These are phyloP conservation scores for Rhizomucor miehei DNA, from an alignment of 371 early-diverging fungal species.

Conservation along the genomic window DNA sequence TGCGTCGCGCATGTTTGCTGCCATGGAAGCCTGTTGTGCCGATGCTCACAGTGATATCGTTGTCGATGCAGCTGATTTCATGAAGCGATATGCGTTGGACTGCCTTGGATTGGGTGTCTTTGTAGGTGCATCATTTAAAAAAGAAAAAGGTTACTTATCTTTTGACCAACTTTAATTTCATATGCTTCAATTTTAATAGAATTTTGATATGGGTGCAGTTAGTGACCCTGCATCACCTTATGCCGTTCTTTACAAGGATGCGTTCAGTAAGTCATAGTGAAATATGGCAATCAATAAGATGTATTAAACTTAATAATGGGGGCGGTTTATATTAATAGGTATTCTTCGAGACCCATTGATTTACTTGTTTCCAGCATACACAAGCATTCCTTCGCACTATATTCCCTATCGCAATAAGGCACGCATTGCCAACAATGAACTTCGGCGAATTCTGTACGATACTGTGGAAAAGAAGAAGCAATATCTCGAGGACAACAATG, in stretches of 20 bases:
- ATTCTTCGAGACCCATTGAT: conserved; percentile 7
- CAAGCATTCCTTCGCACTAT: conserved; percentile 18
- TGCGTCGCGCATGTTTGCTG: conserved; percentile 14
- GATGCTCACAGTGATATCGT: not conserved
- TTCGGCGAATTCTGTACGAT: conserved; percentile 11
- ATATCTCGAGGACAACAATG: conserved; percentile 2
- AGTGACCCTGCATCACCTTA: conserved; percentile 11
- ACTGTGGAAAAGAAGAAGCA: conserved; percentile 15
- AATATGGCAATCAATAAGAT: not conserved
- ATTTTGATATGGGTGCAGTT: conserved; percentile 17
- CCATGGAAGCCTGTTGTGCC: conserved; percentile 9
- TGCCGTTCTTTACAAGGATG: conserved; percentile 20
- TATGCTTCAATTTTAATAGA: not conserved
- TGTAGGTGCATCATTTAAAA: conserved; percentile 6
- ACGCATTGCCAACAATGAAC: conserved; percentile 6
- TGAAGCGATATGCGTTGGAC: conserved; percentile 15
- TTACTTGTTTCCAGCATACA: conserved; percentile 21
- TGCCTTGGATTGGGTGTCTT: conserved; percentile 15
- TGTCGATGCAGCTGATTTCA: conserved; percentile 11
- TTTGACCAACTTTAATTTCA: no score
- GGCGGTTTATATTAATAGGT: not conserved
- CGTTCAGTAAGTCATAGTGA: conserved; percentile 18
- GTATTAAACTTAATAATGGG: not conserved
- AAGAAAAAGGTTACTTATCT: not conserved
- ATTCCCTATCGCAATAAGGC: conserved; percentile 17